Base-by-base conservation (phyloP, 352 stramenopile genomes). In the Sclerospora graminicola region DNA sequence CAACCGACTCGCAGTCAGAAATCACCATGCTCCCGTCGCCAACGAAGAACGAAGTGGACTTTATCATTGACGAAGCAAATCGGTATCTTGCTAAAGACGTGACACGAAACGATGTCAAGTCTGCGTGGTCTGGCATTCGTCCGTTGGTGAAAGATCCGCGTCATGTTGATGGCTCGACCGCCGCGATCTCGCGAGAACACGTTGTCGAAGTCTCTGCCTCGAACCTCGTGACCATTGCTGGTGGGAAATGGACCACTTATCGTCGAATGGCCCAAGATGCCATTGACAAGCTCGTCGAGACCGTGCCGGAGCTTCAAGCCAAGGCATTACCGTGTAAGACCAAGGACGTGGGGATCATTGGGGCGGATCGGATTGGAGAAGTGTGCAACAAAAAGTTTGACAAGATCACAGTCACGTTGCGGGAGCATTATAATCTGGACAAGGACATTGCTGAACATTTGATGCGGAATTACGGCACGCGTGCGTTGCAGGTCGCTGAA, bases 171-270 rank as follows among this genome's bases (percentile, higher is more conserved):
- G 76, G 72, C 16, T 74, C 87, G 41, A 96, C 89, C 10, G 77
- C 78, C 47, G 76, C 83, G 63, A 94, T 97, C 63, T 95, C 82
- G 21, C 89, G 93, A 23, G 91, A 96, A 45, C 92, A 98, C 66
- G 82, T 97, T 13, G 82, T 98, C 11, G 91, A 97, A 48, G 82
- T 97, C 6, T 84, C 76, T 1, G 49, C 77, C 7, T 93, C 83
- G 37, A 81, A 89, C 54, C 66, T 98, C 58, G 82, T 98, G 23
- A 97, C 92, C 29, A 96, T 98, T 51, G 89, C 91, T 13, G 94
- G 94, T 14, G 94, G 94, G 46, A 98, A 98, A 69, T 98, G 94
- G 94, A 98, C 94, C 6, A 98, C 94, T 29, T 98, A 96, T 62
- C 80, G 94, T 31, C 75, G 87, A 34, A 98, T 98, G 94, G 94